Percentiles rank a stretch among this genome's conserved stretches.
phyloP scores from a whole-genome alignment of 495 filamentous ascomycete genomes.

The Durotheca rogersii region DNA sequence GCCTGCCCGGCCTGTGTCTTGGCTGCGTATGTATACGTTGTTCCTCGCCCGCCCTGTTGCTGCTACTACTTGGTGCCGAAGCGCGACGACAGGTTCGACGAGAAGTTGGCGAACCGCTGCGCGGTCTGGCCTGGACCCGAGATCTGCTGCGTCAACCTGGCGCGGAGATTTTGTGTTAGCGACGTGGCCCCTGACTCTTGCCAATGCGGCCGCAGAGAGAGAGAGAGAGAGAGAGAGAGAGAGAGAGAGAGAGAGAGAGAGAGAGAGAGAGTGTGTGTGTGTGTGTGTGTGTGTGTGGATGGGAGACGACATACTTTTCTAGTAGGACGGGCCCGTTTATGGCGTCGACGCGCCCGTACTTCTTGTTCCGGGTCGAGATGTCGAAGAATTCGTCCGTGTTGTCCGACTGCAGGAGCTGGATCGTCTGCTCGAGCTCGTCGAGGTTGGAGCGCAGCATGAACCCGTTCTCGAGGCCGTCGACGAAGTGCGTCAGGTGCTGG shows the following conservation, averaged over 20 bases:
- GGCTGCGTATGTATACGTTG: no score
- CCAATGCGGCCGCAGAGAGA: background rate
- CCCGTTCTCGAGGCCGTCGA: conserved; percentile 73
- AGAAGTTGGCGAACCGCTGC: conserved; percentile 65
- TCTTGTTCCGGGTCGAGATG: conserved; percentile 77
- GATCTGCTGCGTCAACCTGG: conserved; percentile 63
- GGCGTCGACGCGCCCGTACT: conserved; percentile 90
- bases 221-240: no score
- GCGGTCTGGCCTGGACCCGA: conserved; percentile 56
- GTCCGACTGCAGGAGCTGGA: conserved; percentile 78
- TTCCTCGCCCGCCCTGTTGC: no score
- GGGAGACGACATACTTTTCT: conserved; percentile 67
- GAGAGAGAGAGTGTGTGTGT: no score
- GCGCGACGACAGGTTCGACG: conserved; percentile 65
- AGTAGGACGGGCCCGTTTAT: conserved; percentile 80
- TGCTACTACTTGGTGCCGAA: conserved; percentile 70
- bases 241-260: no score
- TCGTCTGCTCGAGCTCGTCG: conserved; percentile 90
- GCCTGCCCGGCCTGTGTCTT: no score
- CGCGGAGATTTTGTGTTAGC: conserved; percentile 38
- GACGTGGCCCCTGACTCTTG: background rate
- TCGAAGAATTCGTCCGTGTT: conserved; percentile 96
- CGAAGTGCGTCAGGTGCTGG: conserved; percentile 77
- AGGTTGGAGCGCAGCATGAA: conserved; percentile 80
- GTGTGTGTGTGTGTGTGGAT: no score